These are phyloP conservation scores for Saccharomycopsis crataegensis DNA, from an alignment of 1,139 yeast species.

Conservation along the genomic window DNA sequence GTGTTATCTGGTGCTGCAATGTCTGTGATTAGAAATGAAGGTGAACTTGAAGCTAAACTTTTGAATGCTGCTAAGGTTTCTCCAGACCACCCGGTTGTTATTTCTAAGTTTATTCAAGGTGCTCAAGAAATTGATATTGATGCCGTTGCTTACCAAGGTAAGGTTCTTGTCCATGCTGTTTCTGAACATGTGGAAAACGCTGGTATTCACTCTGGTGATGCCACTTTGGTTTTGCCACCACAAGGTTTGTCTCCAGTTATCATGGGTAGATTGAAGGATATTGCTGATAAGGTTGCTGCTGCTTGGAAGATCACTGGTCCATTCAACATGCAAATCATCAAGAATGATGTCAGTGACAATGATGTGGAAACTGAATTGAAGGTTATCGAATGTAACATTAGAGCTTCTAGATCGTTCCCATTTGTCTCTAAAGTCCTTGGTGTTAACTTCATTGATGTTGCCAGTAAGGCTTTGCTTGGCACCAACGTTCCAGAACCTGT, in stretches of 20 bases:
- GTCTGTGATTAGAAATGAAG: constrained; percentile 78
- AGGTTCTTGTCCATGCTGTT: constrained; percentile 87
- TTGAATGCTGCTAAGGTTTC: constrained; percentile 88
- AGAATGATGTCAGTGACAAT: constrained; percentile 45
- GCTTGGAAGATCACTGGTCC: constrained; percentile 98
- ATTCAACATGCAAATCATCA: constrained; percentile 94
- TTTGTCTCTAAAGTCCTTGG: constrained; percentile 96
- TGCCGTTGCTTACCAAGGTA: constrained; percentile 87
- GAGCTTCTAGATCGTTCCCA: constrained; percentile 99
- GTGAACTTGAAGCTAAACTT: constrained; percentile 74
- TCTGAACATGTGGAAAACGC: constrained; percentile 98
- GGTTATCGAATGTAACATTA: constrained; percentile 96
- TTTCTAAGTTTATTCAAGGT: constrained; percentile 89
- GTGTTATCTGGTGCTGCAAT: constrained; percentile 98
- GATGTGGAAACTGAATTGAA: constrained; percentile 44
- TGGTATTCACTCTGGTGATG: constrained; percentile 98
- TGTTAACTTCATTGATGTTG: constrained; percentile 86
- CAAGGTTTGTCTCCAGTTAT: constrained; percentile 56
- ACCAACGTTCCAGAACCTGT: constrained; percentile 80
- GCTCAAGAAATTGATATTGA: constrained; percentile 97
- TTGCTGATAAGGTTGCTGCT: constrained; percentile 85
- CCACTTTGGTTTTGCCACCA: constrained; percentile 91
- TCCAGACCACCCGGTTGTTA: constrained; percentile 94
- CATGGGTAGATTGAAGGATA: constrained; percentile 59
- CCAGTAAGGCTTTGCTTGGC: constrained; percentile 77